A percentile compares a stretch with the other conserved stretches of the same genome.
phyloP scores from a whole-genome alignment of 768 basidiomycete genomes.

The Calocybe gangraenosa region DNA sequence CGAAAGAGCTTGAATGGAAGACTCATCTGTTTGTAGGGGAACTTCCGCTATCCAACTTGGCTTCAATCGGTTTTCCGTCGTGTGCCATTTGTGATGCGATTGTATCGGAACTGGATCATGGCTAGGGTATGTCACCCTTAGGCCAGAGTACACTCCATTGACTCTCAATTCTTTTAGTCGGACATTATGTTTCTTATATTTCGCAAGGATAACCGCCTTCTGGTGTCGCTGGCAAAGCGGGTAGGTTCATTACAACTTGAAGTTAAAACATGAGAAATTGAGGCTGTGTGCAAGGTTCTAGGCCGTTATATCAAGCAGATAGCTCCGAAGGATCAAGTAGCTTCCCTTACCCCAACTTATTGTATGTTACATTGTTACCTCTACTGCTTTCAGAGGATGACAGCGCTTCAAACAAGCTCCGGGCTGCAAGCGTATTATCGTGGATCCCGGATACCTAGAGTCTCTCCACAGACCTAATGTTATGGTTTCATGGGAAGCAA shows the following conservation, averaged over 20 bases:
- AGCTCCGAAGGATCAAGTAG: conserved; percentile 45
- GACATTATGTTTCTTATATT: conserved; percentile 36
- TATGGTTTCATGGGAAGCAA: conserved; percentile 40
- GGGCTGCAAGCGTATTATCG: conserved; percentile 62
- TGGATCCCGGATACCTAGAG: conserved; percentile 57
- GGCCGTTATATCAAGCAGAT: conserved; percentile 40
- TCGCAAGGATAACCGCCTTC: conserved; percentile 32
- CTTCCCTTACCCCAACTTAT: conserved; percentile 47
- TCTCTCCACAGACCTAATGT: conserved; percentile 51
- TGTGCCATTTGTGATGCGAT: conserved; percentile 45
- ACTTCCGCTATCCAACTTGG: conserved; percentile 38
- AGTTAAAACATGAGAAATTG: background rate
- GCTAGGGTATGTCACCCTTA: conserved; percentile 30
- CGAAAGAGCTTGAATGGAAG: background rate
- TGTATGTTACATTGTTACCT: conserved; percentile 27
- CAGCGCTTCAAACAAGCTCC: conserved; percentile 30
- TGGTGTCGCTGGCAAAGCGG: conserved; percentile 27
- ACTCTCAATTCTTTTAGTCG: conserved; percentile 21
- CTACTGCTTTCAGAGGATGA: background rate
- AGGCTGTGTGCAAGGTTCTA: conserved; percentile 26
- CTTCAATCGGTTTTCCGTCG: conserved; percentile 51
- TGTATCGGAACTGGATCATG: conserved; percentile 46
- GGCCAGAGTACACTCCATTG: conserved; percentile 1
- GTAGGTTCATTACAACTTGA: conserved; percentile 20
- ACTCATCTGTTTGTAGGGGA: conserved; percentile 22